Evolutionary conservation across 495 filamentous ascomycete genomes (phyloP), one percentile per base, ranked within the genome.

Genomic region (Lasiosphaeriaceae sp.): DNA sequence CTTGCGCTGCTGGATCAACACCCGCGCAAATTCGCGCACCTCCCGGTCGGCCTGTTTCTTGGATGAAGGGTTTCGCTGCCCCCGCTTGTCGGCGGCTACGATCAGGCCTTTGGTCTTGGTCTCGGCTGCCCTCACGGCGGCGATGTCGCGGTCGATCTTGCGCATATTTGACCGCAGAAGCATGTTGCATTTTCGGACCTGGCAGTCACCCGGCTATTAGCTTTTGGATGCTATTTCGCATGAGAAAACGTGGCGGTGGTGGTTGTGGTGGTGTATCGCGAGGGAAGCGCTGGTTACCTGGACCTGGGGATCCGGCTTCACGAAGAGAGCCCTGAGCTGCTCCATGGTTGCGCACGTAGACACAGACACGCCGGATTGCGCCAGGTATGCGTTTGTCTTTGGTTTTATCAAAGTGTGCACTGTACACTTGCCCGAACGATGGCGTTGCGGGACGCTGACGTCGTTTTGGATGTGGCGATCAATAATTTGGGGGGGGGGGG

Each of bases 141-240:
- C 65, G 67, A 98, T 90, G 74, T 98, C 92, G 63, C 94, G 92
- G 70, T 98, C 94, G 57, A 98, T 85, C 69, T 96, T 92, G 61
- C 94, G 90, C 54, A 90, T 88, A 75, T 98, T 97, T 65, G 82
- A 70, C 52, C 94, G 90, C 63, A 98, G 89, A 55, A 98, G 83
- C 54, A 82, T 73, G 75, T 97, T 97, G 71, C 94, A 97, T 88
- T 97, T 97, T 56, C 93, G 85, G 78, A 92, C 88, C 93, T 55
- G n/a, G 20, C 20, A 29, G 51, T 54, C 12, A 11, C 37, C n/a
- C n/a, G n/a, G n/a, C n/a, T n/a, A n/a, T n/a, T n/a, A n/a, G n/a
- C n/a, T 31, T 21, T 96, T 56, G 21, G n/a, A 41, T 35, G 47
- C 24, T 34, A 41, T 52, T n/a, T n/a, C 23, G 21, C 14, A 9